Base-by-base conservation (phyloP, 176 grass and related monocot genomes). In the Microstegium vimineum region DNA sequence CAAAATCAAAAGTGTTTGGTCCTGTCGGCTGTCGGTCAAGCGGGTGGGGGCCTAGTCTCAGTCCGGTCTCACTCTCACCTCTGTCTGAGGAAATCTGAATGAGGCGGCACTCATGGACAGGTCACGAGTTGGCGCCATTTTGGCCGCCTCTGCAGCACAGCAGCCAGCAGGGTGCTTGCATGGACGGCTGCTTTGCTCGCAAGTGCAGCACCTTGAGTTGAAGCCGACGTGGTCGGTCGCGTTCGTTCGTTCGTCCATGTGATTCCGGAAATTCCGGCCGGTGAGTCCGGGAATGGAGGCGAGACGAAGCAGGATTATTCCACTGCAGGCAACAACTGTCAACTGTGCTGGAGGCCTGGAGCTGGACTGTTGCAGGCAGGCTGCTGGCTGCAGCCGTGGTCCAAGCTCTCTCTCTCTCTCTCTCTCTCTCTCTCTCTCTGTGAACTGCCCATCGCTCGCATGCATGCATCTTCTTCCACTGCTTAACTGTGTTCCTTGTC, bases 261-360 rank as follows among this genome's bases (percentile, higher is more conserved):
- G 81, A 77, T 38, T 34, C 81, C 69, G 4, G 31, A 37, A n/a
- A 7, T 73, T 63, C 23, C 59, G 56, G 56, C 59, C 56, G 76
- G 26, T 65, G 17, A 60, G 26, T 30, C 76, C 75, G 62, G 35
- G 56, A 4, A 5, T 16, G 5, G 9, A 5, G n/a, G 17, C 16
- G 16, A 51, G 17, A 7, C 16, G 14, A 1, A 1, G 43, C 46
- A 49, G 46, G 46, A 46, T 46, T n/a, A n/a, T n/a, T 45, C 13
- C 43, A 45, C 43, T 45, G 43, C 8, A 37, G 36, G 36, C 38
- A 45, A 45, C 42, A 45, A 45, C 42, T 45, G n/a, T n/a, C 11
- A 1, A 10, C 51, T 33, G 34, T 45, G 66, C 4, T 60, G 49
- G 46, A 26, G n/a, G 13, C 14, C 12, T 36, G 45, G 47, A 52